Percentiles rank a stretch among this genome's conserved stretches.
These are phyloP conservation scores for Nigrospora osmanthi DNA, from an alignment of 2,329 filamentous ascomycete species.

Conservation along the genomic window DNA sequence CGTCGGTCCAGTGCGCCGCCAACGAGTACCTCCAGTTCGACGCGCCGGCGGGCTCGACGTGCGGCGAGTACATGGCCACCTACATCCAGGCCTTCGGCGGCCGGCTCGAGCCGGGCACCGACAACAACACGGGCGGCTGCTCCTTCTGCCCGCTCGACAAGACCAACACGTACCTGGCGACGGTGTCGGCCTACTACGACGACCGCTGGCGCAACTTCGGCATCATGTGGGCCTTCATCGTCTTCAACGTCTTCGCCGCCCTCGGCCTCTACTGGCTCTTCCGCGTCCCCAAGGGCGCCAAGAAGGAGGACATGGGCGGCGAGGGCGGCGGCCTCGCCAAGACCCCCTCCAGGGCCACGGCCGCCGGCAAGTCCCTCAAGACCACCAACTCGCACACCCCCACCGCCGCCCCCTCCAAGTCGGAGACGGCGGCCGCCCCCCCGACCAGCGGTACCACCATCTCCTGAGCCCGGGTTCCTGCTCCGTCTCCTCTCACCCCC, in stretches of 20 bases:
- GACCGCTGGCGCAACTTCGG: slow-evolving; percentile 46
- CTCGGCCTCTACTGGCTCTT: slow-evolving; percentile 40
- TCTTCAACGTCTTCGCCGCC: slow-evolving; percentile 42
- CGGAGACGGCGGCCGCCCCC: neutral
- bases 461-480: no score
- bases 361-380: neutral
- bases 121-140: slow-evolving; percentile 30
- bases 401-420: neutral
- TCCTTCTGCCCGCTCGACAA: slow-evolving; percentile 25
- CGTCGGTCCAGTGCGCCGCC: slow-evolving; percentile 46
- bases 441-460: no score
- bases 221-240: slow-evolving; percentile 40
- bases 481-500: no score
- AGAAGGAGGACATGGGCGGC: slow-evolving; percentile 3
- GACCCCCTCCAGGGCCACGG: neutral
- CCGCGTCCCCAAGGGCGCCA: slow-evolving; percentile 26
- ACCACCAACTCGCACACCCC: neutral
- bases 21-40: slow-evolving; percentile 57
- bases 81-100: slow-evolving; percentile 40
- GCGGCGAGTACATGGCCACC: slow-evolving; percentile 41
- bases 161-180: slow-evolving; percentile 24
- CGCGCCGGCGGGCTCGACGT: slow-evolving; percentile 43
- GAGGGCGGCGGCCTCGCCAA: neutral
- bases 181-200: slow-evolving; percentile 31
- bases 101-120: slow-evolving; percentile 19